Percentiles rank a stretch among this genome's conserved stretches.
Conservation (phyloP, 441 rosid species). For the Gossypium schwendimanii region DNA sequence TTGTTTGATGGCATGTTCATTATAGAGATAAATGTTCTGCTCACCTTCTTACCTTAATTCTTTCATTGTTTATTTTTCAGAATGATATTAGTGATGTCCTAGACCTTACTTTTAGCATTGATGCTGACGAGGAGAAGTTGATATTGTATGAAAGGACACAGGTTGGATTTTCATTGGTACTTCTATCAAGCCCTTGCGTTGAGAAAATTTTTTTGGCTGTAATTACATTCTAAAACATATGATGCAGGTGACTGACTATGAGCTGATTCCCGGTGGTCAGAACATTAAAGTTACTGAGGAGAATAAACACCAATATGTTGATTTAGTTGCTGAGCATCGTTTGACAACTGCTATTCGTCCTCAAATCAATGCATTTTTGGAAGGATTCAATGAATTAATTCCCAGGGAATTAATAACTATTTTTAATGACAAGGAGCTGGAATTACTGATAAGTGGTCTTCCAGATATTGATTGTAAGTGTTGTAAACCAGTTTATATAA, state of each 20-base stretch:
- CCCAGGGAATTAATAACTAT: slow-evolving; percentile 77
- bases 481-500: neutral
- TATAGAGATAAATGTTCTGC: neutral
- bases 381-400: slow-evolving; percentile 78
- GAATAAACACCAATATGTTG: slow-evolving; percentile 85
- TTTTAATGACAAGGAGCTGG: slow-evolving; percentile 89
- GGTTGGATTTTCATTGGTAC: slow-evolving; percentile 26
- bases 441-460: slow-evolving; percentile 85
- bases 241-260: slow-evolving; percentile 85
- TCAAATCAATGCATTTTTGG: slow-evolving; percentile 84
- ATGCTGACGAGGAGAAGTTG: slow-evolving; percentile 92
- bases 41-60: neutral
- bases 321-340: slow-evolving; percentile 82
- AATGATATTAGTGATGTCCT: slow-evolving; percentile 73
- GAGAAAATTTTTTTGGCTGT: neutral
- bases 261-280: slow-evolving; percentile 80
- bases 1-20: neutral
- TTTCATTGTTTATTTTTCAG: slow-evolving; percentile 28
- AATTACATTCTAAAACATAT: slow-evolving; percentile 4
- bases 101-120: slow-evolving; percentile 89
- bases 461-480: slow-evolving; percentile 90
- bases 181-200: neutral
- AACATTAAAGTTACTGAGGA: slow-evolving; percentile 87
- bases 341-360: slow-evolving; percentile 94
- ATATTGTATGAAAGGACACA: slow-evolving; percentile 75